Percentiles rank a stretch among this genome's conserved stretches.
Conservation (phyloP, 2,329 filamentous ascomycete species). For the Aspergillus hortae region DNA sequence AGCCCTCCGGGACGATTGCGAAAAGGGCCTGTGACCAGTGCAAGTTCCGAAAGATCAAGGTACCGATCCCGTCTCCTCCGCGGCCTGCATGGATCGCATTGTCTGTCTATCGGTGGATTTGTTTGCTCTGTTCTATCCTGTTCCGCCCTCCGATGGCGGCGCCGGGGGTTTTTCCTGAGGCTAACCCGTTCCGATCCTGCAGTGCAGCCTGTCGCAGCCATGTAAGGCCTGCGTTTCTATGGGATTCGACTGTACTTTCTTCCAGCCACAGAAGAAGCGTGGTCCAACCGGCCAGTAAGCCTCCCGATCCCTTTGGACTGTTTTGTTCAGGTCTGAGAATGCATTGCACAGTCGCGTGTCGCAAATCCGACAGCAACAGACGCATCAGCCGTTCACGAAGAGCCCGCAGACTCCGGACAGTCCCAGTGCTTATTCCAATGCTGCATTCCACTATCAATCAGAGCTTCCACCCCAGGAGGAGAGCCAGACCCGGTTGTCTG, state of each 20-base stretch:
- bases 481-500: constrained; percentile 7
- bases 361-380: constrained; percentile 37
- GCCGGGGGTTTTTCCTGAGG: not conserved
- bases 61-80: constrained; percentile 7
- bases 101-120: too few relatives aligned
- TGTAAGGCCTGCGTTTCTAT: constrained; percentile 37
- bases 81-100: too few relatives aligned
- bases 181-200: constrained; percentile 6
- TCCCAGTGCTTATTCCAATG: constrained; percentile 14
- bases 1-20: constrained; percentile 20
- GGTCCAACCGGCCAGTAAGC: constrained; percentile 38
- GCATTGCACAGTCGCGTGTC: constrained; percentile 29
- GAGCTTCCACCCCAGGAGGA: constrained; percentile 17
- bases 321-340: constrained; percentile 4
- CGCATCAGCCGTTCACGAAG: constrained; percentile 13
- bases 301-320: not conserved
- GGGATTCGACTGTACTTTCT: constrained; percentile 41
- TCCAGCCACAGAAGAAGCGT: constrained; percentile 41
- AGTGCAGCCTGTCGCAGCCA: constrained; percentile 40
- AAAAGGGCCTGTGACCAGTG: constrained; percentile 43
- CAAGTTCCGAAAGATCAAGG: constrained; percentile 39
- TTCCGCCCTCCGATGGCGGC: not conserved
- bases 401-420: constrained; percentile 12
- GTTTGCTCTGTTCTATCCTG: not conserved
- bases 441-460: constrained; percentile 21